A percentile compares a stretch with the other conserved stretches of the same genome.
These are phyloP conservation scores for Adenanthera pavonina DNA, from an alignment of 306 rosid species.

Conservation along the genomic window DNA sequence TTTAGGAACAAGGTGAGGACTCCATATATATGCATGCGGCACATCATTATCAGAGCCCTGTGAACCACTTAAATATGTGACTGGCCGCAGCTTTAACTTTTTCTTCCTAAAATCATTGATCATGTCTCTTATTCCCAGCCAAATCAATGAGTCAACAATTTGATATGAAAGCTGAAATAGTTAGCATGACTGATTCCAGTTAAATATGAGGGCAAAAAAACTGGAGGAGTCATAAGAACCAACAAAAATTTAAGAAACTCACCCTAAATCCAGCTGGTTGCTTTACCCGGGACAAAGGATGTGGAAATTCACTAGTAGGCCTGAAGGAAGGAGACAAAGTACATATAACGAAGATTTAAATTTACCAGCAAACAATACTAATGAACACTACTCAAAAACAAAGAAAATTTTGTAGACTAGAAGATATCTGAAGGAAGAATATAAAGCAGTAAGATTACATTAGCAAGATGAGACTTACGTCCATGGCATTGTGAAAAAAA, in stretches of 20 bases:
- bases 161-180: slow-evolving; percentile 89
- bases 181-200: slow-evolving; percentile 32
- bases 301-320: slow-evolving; percentile 97
- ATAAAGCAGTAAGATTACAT: slow-evolving; percentile 40
- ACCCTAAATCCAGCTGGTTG: slow-evolving; percentile 95
- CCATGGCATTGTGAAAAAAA: slow-evolving; percentile 99
- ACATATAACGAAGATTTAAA: slow-evolving; percentile 38
- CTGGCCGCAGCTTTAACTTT: slow-evolving; percentile 88
- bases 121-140: slow-evolving; percentile 99
- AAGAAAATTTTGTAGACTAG: slow-evolving; percentile 17
- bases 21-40: slow-evolving; percentile 99
- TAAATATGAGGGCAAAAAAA: slow-evolving; percentile 21
- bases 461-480: slow-evolving; percentile 88
- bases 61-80: slow-evolving; percentile 96
- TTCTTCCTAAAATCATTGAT: slow-evolving; percentile 95
- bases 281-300: slow-evolving; percentile 97
- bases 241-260: slow-evolving; percentile 37
- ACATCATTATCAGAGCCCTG: slow-evolving; percentile 86
- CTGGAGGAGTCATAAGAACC: slow-evolving; percentile 30
- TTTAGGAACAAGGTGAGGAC: slow-evolving; percentile 99
- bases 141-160: slow-evolving; percentile 94
- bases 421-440: slow-evolving; percentile 30
- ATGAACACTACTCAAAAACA: neutral
- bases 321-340: slow-evolving; percentile 52
- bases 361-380: slow-evolving; percentile 15